Conservation (phyloP, 768 basidiomycete genomes). For the Amanita polypyramis region DNA sequence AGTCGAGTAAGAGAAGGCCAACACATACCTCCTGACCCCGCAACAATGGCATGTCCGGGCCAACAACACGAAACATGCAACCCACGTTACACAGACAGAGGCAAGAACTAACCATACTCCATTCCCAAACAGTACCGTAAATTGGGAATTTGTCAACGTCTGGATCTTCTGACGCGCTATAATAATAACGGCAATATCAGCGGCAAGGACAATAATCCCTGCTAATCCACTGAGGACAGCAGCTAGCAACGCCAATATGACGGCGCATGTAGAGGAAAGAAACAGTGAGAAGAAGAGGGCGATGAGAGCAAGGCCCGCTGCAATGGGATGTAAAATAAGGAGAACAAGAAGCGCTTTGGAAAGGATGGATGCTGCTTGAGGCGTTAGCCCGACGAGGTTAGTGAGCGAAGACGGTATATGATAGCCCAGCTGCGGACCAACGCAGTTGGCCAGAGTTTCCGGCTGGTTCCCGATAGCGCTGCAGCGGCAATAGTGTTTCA, state of each 20-base stretch:
- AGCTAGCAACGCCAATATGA: conserved; percentile 49
- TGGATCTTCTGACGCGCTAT: conserved; percentile 35
- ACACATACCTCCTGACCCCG: conserved; percentile 39
- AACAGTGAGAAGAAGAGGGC: conserved; percentile 44
- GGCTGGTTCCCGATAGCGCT: conserved; percentile 23
- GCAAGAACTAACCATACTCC: conserved; percentile 64
- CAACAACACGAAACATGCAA: conserved; percentile 49
- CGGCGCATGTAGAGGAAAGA: conserved; percentile 41
- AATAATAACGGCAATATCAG: conserved; percentile 53
- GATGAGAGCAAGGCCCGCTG: conserved; percentile 47
- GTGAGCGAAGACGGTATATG: conserved; percentile 39
- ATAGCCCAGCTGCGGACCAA: conserved; percentile 62
- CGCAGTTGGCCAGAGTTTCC: conserved; percentile 37
- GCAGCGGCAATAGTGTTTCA: conserved; percentile 2
- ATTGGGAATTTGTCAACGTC: conserved; percentile 24
- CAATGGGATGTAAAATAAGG: conserved; percentile 62
- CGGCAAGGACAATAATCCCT: conserved; percentile 42
- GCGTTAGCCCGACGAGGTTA: conserved; percentile 31
- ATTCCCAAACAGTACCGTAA: conserved; percentile 50
- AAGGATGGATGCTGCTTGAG: conserved; percentile 32
- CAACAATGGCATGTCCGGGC: conserved; percentile 60
- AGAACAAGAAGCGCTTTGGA: conserved; percentile 39
- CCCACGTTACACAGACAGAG: conserved; percentile 46
- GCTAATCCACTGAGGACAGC: conserved; percentile 48
- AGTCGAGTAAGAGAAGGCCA: background rate